A percentile compares a stretch with the other conserved stretches of the same genome.
phyloP scores from a whole-genome alignment of 2,329 filamentous ascomycete species.

The Chaetomiaceae sp. region DNA sequence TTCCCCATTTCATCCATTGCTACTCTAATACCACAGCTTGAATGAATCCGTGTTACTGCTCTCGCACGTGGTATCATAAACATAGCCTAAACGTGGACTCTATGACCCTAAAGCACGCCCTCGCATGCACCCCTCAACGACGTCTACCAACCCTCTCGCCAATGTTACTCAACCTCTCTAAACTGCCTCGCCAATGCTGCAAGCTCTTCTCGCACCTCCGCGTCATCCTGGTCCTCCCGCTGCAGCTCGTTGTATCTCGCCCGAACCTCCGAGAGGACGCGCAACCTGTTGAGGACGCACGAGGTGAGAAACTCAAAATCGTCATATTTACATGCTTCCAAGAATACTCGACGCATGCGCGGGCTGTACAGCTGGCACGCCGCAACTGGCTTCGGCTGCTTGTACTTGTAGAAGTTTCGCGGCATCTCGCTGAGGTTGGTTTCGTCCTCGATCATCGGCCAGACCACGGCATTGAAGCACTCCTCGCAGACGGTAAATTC shows the following conservation, averaged over 20 bases:
- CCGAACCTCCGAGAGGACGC: constrained; percentile 24
- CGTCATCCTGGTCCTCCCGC: constrained; percentile 18
- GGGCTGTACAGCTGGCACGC: constrained; percentile 77
- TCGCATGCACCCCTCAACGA: neutral
- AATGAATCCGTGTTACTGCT: neutral
- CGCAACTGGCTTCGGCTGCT: constrained; percentile 50
- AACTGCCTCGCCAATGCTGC: constrained; percentile 14
- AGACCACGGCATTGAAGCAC: constrained; percentile 78
- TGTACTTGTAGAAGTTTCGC: constrained; percentile 59
- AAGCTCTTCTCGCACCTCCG: constrained; percentile 18
- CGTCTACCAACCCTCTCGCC: too few species aligned
- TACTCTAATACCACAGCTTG: too few species aligned
- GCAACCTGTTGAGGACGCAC: constrained; percentile 55
- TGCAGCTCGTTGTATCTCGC: constrained; percentile 17
- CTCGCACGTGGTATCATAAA: constrained; percentile 1
- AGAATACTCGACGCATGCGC: constrained; percentile 72
- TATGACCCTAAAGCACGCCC: neutral
- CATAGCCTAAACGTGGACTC: neutral
- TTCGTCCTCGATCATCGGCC: constrained; percentile 56
- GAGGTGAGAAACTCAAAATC: constrained; percentile 61
- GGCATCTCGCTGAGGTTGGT: constrained; percentile 48
- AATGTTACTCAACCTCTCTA: constrained; percentile 20
- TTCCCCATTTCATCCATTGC: neutral
- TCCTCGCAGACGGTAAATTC: constrained; percentile 82
- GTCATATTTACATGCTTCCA: constrained; percentile 58